Evolutionary conservation across 495 filamentous ascomycete genomes (phyloP).

Genomic region (Paragyromitra xinjiangensis): DNA sequence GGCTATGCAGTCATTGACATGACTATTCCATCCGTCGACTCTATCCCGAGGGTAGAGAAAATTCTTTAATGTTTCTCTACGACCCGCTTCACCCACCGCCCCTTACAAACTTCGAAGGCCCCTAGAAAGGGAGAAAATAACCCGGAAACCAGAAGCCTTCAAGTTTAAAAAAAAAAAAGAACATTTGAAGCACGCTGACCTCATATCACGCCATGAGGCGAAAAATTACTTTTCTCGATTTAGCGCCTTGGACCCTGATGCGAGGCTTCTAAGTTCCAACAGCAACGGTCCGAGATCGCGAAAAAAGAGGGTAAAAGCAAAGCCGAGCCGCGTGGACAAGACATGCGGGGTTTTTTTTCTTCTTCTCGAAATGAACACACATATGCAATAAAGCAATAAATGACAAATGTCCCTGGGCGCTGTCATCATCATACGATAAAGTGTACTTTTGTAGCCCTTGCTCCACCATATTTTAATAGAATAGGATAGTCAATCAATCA

Average conservation of each 20-base stretch:
- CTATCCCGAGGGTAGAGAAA: conserved; percentile 7
- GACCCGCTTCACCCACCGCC: conserved; percentile 7
- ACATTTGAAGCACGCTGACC: conserved; percentile 20
- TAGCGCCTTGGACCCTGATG: conserved; percentile 5
- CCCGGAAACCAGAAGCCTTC: background rate
- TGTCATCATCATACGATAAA: conserved; percentile 35
- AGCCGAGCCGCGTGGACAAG: conserved; percentile 30
- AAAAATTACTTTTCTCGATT: conserved; percentile 9
- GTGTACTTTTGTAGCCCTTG: conserved; percentile 5
- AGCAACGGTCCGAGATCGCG: conserved; percentile 24
- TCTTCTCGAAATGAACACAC: conserved; percentile 12
- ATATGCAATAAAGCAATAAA: conserved; percentile 4
- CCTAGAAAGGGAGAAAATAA: conserved; percentile 15
- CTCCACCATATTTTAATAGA: background rate
- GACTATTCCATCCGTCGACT: background rate
- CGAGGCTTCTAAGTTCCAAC: conserved; percentile 9
- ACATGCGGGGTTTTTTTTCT: conserved; percentile 27
- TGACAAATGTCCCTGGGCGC: conserved; percentile 30
- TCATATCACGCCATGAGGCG: conserved; percentile 35
- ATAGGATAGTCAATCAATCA: background rate
- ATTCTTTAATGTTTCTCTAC: conserved; percentile 1
- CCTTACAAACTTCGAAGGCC: background rate
- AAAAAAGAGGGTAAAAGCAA: conserved; percentile 22
- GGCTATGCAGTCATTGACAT: conserved; percentile 19
- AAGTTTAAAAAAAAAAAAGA: conserved; percentile 12